A percentile compares a stretch with the other conserved stretches of the same genome.
Evolutionary conservation across 1,284 basidiomycete species (phyloP).

Genomic region (Lignosus rhinocerotis): DNA sequence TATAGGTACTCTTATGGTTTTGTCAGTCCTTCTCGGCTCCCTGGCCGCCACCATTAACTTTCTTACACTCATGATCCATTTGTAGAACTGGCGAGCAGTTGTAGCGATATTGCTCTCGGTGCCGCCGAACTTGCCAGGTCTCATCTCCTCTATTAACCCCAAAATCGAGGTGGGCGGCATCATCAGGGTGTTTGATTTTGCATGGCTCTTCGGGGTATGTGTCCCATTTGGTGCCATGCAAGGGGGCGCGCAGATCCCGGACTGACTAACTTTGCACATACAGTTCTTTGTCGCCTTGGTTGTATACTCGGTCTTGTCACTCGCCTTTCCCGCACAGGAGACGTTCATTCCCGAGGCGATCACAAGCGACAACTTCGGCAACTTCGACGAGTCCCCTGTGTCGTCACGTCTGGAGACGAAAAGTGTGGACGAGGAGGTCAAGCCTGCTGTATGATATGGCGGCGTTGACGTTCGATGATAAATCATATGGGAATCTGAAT

Average conservation of each 20-base stretch:
- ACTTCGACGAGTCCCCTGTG: neutral
- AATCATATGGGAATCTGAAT: neutral
- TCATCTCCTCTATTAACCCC: conserved; percentile 66
- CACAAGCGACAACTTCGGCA: conserved; percentile 24
- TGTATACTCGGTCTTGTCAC: conserved; percentile 54
- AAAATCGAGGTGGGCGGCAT: conserved; percentile 54
- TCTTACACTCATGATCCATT: neutral
- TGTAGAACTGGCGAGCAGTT: conserved; percentile 73
- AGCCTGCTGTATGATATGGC: conserved; percentile 9
- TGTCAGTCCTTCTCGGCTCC: conserved; percentile 39
- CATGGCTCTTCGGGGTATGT: conserved; percentile 71
- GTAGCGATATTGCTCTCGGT: conserved; percentile 64
- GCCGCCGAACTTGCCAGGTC: conserved; percentile 65
- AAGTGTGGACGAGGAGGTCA: conserved; percentile 23
- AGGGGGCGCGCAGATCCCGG: neutral
- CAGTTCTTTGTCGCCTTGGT: conserved; percentile 43
- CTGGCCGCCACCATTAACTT: neutral
- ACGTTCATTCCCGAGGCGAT: conserved; percentile 56
- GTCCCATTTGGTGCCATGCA: neutral
- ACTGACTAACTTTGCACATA: neutral
- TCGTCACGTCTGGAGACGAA: conserved; percentile 23
- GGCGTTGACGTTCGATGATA: neutral
- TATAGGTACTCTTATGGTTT: conserved; percentile 67
- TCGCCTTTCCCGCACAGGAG: conserved; percentile 56
- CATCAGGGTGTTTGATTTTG: conserved; percentile 60